These are phyloP conservation scores for Fusarium sublunatum DNA, from an alignment of 2,329 filamentous ascomycete species.

Conservation along the genomic window DNA sequence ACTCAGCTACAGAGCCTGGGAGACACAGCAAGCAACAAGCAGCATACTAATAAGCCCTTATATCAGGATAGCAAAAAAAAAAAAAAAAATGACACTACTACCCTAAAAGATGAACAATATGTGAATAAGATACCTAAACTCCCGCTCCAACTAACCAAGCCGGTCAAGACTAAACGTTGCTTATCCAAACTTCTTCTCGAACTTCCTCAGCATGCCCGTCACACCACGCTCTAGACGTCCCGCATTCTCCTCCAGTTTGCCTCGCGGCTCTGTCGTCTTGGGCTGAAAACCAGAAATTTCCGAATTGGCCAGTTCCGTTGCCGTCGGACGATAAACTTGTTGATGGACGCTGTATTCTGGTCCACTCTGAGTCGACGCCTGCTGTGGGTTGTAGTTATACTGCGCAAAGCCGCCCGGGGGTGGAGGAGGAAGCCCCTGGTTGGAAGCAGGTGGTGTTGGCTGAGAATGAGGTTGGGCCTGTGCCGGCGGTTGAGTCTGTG, in stretches of 20 bases:
- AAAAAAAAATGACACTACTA: not conserved
- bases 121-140: constrained; percentile 26
- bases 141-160: constrained; percentile 17
- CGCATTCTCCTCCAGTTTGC: constrained; percentile 72
- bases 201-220: constrained; percentile 77
- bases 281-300: constrained; percentile 52
- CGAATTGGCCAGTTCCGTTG: constrained; percentile 63
- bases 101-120: constrained; percentile 19
- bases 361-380: constrained; percentile 34
- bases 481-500: constrained; percentile 49
- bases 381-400: constrained; percentile 57
- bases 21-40: not conserved
- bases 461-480: constrained; percentile 47
- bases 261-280: constrained; percentile 58
- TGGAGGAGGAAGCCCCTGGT: constrained; percentile 53
- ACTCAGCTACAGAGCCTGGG: not conserved
- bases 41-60: not conserved
- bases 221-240: constrained; percentile 76
- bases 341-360: constrained; percentile 71
- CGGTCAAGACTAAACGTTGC: not conserved
- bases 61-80: not conserved
- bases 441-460: constrained; percentile 50
- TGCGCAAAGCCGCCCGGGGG: constrained; percentile 68
- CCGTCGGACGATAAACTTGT: constrained; percentile 76
- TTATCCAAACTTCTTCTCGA: constrained; percentile 79